Evolutionary conservation across 2,329 filamentous ascomycete genomes (phyloP).

Genomic region (Achaetomium macrosporum): DNA sequence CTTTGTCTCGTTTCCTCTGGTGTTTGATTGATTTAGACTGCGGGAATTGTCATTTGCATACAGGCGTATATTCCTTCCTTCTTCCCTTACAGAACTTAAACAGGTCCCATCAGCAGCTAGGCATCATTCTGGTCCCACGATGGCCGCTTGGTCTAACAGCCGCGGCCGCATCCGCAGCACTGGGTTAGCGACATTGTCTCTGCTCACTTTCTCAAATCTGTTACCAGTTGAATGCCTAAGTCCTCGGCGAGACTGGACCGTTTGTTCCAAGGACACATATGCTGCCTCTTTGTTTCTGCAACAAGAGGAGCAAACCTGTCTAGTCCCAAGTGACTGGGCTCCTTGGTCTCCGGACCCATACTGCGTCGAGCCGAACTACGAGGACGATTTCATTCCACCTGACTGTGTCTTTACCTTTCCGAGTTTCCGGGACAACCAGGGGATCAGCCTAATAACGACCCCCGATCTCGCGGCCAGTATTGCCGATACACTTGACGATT

Average conservation of each 20-base stretch:
- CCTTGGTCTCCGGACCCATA: constrained; percentile 22
- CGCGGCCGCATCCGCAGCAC: no score
- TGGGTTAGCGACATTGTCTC: no score
- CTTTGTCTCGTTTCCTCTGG: no score
- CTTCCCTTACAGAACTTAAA: no score
- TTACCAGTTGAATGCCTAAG: not conserved
- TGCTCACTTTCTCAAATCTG: not conserved
- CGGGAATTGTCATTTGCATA: no score
- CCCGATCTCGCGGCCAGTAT: constrained; percentile 23
- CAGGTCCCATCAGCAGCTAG: no score
- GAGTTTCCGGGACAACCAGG: constrained; percentile 22
- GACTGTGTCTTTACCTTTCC: constrained; percentile 26
- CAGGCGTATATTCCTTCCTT: no score
- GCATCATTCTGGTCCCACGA: no score
- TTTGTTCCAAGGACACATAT: not conserved
- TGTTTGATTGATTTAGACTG: no score
- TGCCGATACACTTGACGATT: constrained; percentile 22
- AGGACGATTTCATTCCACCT: not conserved
- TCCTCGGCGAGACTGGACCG: not conserved
- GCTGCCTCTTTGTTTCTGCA: not conserved
- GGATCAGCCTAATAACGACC: constrained; percentile 25
- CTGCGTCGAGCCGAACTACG: constrained; percentile 14
- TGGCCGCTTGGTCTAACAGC: no score
- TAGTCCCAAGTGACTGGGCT: constrained; percentile 6
- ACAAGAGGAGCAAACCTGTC: not conserved